Percentiles rank a stretch among this genome's conserved stretches.
These are phyloP conservation scores for Croton laevigatus DNA, from an alignment of 441 rosid genomes.

Conservation along the genomic window DNA sequence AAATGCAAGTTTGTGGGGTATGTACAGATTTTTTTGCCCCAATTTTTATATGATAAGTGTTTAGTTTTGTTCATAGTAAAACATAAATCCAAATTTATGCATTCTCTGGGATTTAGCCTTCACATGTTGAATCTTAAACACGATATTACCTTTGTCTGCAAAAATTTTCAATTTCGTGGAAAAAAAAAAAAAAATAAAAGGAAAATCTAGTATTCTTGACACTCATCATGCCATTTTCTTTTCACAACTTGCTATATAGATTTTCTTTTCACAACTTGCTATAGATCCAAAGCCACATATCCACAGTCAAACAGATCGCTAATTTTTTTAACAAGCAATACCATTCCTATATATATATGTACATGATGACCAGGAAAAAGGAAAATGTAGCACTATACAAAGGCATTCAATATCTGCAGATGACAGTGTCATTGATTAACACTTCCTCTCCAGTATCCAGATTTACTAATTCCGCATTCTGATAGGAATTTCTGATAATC, in stretches of 20 bases:
- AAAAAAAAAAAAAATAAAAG: not conserved
- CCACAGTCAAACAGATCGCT: not conserved
- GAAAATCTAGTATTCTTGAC: not conserved
- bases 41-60: too few relatives aligned
- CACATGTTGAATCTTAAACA: too few relatives aligned
- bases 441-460: slow-evolving; percentile 41
- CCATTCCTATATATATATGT: not conserved
- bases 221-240: not conserved
- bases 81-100: too few relatives aligned
- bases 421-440: slow-evolving; percentile 19
- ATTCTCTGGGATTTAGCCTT: too few relatives aligned
- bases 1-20: too few relatives aligned
- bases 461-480: slow-evolving; percentile 40
- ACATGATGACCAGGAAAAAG: not conserved
- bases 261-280: not conserved
- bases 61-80: too few relatives aligned
- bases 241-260: too few relatives aligned
- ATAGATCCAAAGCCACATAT: too few relatives aligned
- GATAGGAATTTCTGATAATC: slow-evolving; percentile 40
- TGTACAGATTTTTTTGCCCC: too few relatives aligned
- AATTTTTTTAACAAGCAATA: not conserved
- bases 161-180: not conserved
- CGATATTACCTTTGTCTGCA: not conserved
- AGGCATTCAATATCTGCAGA: not conserved
- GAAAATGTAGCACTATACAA: not conserved